Conservation (phyloP, 805 yeast genomes). For the Spathaspora boniae region DNA sequence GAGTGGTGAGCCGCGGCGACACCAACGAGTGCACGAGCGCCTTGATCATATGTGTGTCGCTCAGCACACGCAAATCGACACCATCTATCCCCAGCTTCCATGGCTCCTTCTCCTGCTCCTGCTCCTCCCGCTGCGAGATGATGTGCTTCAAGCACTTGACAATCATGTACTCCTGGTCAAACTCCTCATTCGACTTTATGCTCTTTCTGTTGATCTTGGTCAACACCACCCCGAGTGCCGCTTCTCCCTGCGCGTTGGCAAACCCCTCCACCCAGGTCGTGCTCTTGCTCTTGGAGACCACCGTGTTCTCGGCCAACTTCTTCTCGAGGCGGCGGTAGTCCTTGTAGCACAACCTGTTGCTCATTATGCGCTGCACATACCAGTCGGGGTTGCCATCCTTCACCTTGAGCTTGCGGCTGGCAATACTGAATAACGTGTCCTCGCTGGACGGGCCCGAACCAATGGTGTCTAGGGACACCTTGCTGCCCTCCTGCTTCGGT, state of each 20-base stretch:
- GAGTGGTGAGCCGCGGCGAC: conserved; percentile 39
- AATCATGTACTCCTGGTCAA: conserved; percentile 36
- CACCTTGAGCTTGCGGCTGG: conserved; percentile 17
- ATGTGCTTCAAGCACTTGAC: conserved; percentile 37
- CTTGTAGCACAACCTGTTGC: conserved; percentile 27
- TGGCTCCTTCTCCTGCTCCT: neutral
- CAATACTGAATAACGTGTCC: neutral
- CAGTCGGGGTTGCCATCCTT: conserved; percentile 41
- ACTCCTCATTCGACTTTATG: conserved; percentile 43
- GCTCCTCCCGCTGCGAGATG: conserved; percentile 18
- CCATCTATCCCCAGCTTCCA: too few relatives aligned
- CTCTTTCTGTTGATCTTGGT: conserved; percentile 38
- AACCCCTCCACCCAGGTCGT: conserved; percentile 29
- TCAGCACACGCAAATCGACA: conserved; percentile 6
- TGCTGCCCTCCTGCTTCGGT: conserved; percentile 1
- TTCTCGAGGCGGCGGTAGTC: conserved; percentile 35
- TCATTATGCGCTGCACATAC: conserved; percentile 36
- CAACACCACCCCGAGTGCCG: conserved; percentile 38
- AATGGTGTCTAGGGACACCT: conserved; percentile 6
- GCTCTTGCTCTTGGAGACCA: conserved; percentile 18
- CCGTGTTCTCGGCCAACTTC: conserved; percentile 21
- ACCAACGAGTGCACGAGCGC: conserved; percentile 36
- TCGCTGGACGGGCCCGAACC: conserved; percentile 7
- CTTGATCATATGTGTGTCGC: conserved; percentile 31
- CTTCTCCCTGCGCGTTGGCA: conserved; percentile 41